Evolutionary conservation across 2,329 filamentous ascomycete genomes (phyloP).

Genomic region (Coniochaeta sp.): DNA sequence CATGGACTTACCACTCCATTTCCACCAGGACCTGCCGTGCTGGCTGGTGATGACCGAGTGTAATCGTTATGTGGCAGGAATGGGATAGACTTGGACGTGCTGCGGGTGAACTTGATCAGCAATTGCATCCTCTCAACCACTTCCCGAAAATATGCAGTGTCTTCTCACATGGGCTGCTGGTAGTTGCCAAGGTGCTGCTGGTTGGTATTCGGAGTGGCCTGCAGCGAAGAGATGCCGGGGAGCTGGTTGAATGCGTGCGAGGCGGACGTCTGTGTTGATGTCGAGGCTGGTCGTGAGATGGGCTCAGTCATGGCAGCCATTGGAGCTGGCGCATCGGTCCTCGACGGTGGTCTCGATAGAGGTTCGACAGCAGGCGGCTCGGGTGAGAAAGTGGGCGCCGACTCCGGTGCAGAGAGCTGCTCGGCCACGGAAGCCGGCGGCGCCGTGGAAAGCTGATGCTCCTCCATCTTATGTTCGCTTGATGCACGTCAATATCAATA

Average conservation of each 20-base stretch:
- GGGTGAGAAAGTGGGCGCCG: not conserved
- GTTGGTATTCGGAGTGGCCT: not conserved
- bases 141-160: not conserved
- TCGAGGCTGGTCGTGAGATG: slow-evolving; percentile 42
- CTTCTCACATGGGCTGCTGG: not conserved
- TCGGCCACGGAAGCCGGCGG: not conserved
- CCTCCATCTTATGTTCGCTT: not conserved
- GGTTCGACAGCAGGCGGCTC: not conserved
- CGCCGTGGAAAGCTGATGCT: not conserved
- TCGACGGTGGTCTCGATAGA: not conserved
- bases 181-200: not conserved
- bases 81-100: not conserved
- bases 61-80: not conserved
- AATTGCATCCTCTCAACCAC: not conserved
- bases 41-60: not conserved
- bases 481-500: not conserved
- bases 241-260: not conserved
- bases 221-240: not conserved
- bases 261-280: slow-evolving; percentile 37
- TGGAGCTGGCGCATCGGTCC: not conserved
- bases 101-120: not conserved
- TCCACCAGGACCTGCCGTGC: not conserved
- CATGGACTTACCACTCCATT: not conserved
- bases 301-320: slow-evolving; percentile 32
- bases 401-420: not conserved